Percentiles rank a stretch among this genome's conserved stretches.
These are phyloP conservation scores for Pseudocercospora crystallina DNA, from an alignment of 2,329 filamentous ascomycete species.

Conservation along the genomic window DNA sequence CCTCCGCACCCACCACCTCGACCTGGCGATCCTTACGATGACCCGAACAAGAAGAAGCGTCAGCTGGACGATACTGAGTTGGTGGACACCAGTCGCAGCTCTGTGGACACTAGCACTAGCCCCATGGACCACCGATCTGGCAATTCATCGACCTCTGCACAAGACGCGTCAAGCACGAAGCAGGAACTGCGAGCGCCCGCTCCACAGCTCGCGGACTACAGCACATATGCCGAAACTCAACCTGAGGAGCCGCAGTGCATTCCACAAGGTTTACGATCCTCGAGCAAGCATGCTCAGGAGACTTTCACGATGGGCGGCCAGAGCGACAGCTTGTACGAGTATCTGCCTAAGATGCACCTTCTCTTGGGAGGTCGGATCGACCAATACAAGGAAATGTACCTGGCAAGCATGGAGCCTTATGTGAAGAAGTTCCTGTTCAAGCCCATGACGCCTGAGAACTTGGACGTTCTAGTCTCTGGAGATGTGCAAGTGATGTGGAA, in stretches of 20 bases:
- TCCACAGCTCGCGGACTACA: no score
- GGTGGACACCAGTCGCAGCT: no score
- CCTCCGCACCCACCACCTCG: no score
- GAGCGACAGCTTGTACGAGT: conserved; percentile 59
- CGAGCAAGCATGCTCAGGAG: conserved; percentile 48
- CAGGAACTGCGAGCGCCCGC: no score
- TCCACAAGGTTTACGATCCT: conserved; percentile 56
- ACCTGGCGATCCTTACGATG: no score
- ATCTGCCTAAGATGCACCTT: conserved; percentile 65
- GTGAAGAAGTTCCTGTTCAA: conserved; percentile 74
- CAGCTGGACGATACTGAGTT: conserved; percentile 1
- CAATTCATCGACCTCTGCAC: no score
- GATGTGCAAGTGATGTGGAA: conserved; percentile 46
- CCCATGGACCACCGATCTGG: no score
- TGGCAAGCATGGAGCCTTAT: conserved; percentile 64
- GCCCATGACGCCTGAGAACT: conserved; percentile 68
- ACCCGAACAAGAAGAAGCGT: background rate
- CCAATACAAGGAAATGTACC: conserved; percentile 73
- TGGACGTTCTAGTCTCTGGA: conserved; percentile 73
- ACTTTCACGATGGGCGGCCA: conserved; percentile 56
- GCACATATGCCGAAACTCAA: no score
- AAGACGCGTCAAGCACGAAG: no score
- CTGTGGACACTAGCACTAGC: no score
- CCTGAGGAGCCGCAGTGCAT: conserved; percentile 20
- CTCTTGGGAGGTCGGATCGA: conserved; percentile 71